Base-by-base conservation (phyloP, 306 rosid species). In the Acacia acuminata region DNA sequence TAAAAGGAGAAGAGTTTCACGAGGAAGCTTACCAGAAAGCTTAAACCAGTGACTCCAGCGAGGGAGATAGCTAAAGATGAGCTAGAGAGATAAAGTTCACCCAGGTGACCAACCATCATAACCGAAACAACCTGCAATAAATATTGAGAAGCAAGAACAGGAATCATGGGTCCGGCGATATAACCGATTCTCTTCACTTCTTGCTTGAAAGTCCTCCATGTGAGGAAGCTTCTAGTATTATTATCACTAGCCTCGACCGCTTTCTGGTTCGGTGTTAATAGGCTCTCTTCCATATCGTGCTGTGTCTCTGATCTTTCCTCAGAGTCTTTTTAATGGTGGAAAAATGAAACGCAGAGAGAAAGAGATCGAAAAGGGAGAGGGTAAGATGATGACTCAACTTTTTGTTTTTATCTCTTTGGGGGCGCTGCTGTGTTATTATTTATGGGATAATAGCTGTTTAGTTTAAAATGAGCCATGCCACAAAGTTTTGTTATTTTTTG, bases 51-150 rank as follows among this genome's bases (percentile, higher is more conserved):
- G 85, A 77, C 90, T 0, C 75, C 67, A 5, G 85, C 16, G 14
- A 88, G 73, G 40, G 91, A 88, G 53, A 82, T 58, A 65, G 88
- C 88, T 5, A 88, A 50, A 38, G 89, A 73, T 22, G 89, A 44
- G 82, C 88, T 82, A 14, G 91, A 73, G 76, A 86, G 89, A 72
- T 89, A 78, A 38, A 88, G 89, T 47, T 84, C 80, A 24, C 83
- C 78, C 1, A 86, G 71, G 67, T 88, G 89, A 44, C 89, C 91
- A 30, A 77, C 88, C 88, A 86, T 84, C 84, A 86, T 86, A 27
- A 77, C 67, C 1, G 91, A 82, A 68, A 84, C 58, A 11, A 77
- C 64, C 82, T 86, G 84, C 67, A 88, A 48, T 70, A 86, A 10
- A 61, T 43, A 84, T 42, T 86, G 89, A 5, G 91, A 78, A 12